Evolutionary conservation across 2,329 filamentous ascomycete species (phyloP).

Genomic region (Zelopaecilomyces penicillatus): DNA sequence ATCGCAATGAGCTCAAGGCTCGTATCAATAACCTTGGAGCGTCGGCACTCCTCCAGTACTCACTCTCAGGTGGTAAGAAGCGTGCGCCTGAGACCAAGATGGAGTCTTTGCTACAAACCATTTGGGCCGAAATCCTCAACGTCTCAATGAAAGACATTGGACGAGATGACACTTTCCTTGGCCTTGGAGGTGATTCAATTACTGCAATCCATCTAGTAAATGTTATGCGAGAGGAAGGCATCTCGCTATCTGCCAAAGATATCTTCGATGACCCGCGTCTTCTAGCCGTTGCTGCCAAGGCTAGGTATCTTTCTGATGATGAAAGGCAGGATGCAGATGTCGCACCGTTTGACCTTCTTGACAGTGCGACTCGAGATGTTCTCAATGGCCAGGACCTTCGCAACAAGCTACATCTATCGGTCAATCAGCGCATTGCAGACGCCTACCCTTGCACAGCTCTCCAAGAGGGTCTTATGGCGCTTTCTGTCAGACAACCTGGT

Average conservation of each 20-base stretch:
- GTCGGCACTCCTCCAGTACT: neutral
- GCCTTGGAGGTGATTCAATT: conserved; percentile 20
- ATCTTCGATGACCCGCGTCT: conserved; percentile 14
- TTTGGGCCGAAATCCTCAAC: conserved; percentile 6
- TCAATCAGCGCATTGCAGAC: conserved; percentile 7
- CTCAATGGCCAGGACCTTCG: neutral
- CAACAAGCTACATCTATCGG: neutral
- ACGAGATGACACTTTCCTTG: conserved; percentile 18
- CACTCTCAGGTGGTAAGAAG: conserved; percentile 1
- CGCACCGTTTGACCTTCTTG: conserved; percentile 13
- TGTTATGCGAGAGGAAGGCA: conserved; percentile 3
- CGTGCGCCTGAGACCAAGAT: conserved; percentile 3
- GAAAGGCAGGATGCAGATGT: neutral
- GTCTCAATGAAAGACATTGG: conserved; percentile 18
- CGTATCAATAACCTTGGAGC: neutral
- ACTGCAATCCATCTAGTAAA: conserved; percentile 14
- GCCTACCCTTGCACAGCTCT: conserved; percentile 28
- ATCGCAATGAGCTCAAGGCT: conserved; percentile 1
- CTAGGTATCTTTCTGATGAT: neutral
- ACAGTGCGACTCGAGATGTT: conserved; percentile 8
- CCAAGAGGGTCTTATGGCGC: conserved; percentile 29
- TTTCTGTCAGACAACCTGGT: conserved; percentile 21
- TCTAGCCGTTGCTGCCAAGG: neutral
- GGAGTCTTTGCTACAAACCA: conserved; percentile 2
- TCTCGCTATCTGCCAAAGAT: conserved; percentile 8